Evolutionary conservation across 306 rosid genomes (phyloP).

Genomic region (Ceratonia siliqua): DNA sequence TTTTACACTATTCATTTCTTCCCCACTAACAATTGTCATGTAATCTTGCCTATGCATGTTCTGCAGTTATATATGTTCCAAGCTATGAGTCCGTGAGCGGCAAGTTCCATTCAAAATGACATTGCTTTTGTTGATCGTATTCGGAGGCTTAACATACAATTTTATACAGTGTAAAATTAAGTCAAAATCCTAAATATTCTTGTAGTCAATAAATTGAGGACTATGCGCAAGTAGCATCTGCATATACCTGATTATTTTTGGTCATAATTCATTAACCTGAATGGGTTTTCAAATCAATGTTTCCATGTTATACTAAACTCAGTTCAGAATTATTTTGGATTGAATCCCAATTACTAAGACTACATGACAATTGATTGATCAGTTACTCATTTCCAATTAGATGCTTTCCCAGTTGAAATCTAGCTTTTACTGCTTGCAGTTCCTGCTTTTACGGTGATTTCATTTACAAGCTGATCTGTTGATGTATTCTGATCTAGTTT

Average conservation of each 20-base stretch:
- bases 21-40: neutral
- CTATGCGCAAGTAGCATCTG: constrained; percentile 37
- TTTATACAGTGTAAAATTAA: constrained; percentile 42
- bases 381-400: constrained; percentile 2
- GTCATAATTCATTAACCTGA: constrained; percentile 33
- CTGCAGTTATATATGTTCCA: constrained; percentile 74
- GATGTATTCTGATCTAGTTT: neutral
- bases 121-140: constrained; percentile 17
- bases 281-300: constrained; percentile 12
- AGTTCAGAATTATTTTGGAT: constrained; percentile 19
- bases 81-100: constrained; percentile 78
- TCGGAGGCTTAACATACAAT: constrained; percentile 16
- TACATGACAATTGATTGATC: neutral
- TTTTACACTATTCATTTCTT: neutral
- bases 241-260: constrained; percentile 39
- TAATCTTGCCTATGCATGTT: constrained; percentile 22
- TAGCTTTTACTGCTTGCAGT: neutral
- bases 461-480: neutral
- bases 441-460: neutral
- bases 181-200: constrained; percentile 23
- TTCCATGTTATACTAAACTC: constrained; percentile 5
- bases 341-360: neutral
- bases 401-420: neutral
- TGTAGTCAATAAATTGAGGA: constrained; percentile 45
- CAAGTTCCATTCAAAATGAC: constrained; percentile 64